Evolutionary conservation across 225 moss, liverwort and hornwort genomes (phyloP).

Genomic region (Polytrichum commune): DNA sequence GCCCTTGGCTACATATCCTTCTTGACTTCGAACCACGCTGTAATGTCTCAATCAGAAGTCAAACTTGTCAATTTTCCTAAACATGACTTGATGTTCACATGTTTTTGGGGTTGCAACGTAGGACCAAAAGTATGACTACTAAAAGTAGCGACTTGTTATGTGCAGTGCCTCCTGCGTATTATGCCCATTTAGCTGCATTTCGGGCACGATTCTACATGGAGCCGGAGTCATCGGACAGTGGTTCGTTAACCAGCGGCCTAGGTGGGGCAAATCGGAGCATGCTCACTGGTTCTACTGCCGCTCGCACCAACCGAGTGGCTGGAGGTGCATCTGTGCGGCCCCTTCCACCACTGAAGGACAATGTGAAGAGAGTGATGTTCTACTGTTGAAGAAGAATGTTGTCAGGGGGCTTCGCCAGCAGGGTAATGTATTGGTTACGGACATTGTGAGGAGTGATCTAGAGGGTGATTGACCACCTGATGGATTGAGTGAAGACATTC

Average conservation of each 20-base stretch:
- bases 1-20: no score
- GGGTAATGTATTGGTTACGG: constrained; percentile 3
- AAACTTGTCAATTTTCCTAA: no score
- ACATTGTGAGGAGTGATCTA: neutral
- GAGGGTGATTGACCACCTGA: no score
- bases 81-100: neutral
- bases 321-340: constrained; percentile 69
- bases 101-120: neutral
- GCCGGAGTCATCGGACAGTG: constrained; percentile 88
- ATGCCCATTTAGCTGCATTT: constrained; percentile 91
- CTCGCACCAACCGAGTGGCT: constrained; percentile 61
- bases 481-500: no score
- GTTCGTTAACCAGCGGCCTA: constrained; percentile 73
- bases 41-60: no score
- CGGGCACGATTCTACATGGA: constrained; percentile 98
- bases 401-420: neutral
- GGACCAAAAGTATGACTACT: neutral
- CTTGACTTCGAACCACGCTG: no score
- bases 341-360: constrained; percentile 82
- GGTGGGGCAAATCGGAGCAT: constrained; percentile 60
- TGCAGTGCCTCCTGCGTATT: constrained; percentile 94
- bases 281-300: constrained; percentile 64
- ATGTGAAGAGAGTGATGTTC: constrained; percentile 94
- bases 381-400: constrained; percentile 46
- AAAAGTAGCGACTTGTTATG: neutral